Evolutionary conservation across 2,329 filamentous ascomycete genomes (phyloP).

Genomic region (Monilinia vaccinii-corymbosi): DNA sequence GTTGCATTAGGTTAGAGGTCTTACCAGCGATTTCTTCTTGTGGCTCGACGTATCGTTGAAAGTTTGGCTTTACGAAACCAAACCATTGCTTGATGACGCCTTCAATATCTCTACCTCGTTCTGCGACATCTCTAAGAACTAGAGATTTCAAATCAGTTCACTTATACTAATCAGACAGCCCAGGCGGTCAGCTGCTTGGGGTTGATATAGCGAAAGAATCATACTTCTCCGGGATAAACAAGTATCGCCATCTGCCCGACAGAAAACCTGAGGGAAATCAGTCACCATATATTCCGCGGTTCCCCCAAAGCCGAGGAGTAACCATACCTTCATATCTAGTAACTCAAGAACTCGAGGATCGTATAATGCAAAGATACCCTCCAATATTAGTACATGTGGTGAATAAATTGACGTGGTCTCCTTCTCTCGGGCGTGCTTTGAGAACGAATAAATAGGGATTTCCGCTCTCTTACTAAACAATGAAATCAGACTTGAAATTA

Average conservation of each 20-base stretch:
- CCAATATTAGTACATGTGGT: constrained; percentile 87
- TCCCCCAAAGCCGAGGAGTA: constrained; percentile 9
- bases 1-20: constrained; percentile 18
- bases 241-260: constrained; percentile 89
- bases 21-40: constrained; percentile 76
- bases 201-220: constrained; percentile 24
- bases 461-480: constrained; percentile 66
- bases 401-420: constrained; percentile 88
- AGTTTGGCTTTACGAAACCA: constrained; percentile 90
- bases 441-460: constrained; percentile 91
- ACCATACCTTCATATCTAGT: constrained; percentile 72
- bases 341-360: constrained; percentile 78
- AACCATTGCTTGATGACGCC: constrained; percentile 99
- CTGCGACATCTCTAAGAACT: constrained; percentile 74
- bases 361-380: constrained; percentile 92
- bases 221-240: constrained; percentile 81
- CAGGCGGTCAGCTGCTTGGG: not conserved
- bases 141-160: constrained; percentile 6
- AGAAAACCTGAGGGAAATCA: constrained; percentile 59
- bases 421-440: constrained; percentile 72
- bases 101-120: constrained; percentile 83
- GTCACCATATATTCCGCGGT: not conserved
- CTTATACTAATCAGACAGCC: not conserved
- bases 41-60: constrained; percentile 85
- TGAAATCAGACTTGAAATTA: not conserved